These are phyloP conservation scores for Metrosideros polymorpha DNA, from an alignment of 441 rosid species.

Conservation along the genomic window DNA sequence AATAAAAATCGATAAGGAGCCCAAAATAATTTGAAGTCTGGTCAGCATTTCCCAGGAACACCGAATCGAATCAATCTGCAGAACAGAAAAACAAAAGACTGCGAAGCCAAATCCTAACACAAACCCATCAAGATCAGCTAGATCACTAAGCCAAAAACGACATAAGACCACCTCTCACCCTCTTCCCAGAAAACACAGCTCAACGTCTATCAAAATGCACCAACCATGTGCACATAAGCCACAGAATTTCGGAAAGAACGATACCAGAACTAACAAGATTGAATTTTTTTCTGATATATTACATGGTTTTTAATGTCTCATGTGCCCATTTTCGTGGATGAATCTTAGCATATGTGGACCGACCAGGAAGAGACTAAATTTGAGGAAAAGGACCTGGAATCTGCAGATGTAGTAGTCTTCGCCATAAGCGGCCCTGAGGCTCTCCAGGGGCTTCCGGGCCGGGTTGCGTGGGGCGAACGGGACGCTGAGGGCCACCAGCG, in stretches of 20 bases:
- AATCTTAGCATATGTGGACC: not conserved
- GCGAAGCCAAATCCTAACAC: not conserved
- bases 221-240: not conserved
- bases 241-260: not conserved
- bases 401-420: conserved; percentile 68
- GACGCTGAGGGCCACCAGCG: conserved; percentile 51
- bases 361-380: not conserved
- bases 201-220: not conserved
- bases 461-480: conserved; percentile 43
- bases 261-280: not conserved
- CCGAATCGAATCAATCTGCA: not conserved
- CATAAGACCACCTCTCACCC: not conserved
- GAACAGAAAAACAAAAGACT: not conserved
- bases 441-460: conserved; percentile 19
- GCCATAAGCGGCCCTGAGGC: conserved; percentile 28
- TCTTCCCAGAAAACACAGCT: not conserved
- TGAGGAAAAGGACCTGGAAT: conserved; percentile 36
- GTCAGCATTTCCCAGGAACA: not conserved
- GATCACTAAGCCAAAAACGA: not conserved
- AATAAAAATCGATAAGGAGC: not conserved
- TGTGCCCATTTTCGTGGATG: not conserved
- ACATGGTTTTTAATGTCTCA: not conserved
- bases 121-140: not conserved
- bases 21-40: not conserved
- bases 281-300: not conserved